Conservation (phyloP, 23 red algal species). For the Chondrus crispus region DNA sequence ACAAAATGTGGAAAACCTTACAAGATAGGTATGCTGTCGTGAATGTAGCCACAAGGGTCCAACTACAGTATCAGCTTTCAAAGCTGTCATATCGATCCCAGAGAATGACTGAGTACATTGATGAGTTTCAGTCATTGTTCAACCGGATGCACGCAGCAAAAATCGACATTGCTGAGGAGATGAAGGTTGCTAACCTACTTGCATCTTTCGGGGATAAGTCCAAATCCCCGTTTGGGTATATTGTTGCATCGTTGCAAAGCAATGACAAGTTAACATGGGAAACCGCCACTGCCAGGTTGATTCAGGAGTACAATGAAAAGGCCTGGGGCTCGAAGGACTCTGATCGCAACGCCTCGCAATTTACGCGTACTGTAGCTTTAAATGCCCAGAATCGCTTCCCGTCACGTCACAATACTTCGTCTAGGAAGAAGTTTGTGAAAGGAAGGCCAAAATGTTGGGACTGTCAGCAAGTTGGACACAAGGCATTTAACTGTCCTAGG, state of each 20-base stretch:
- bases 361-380: too few species aligned
- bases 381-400: too few species aligned
- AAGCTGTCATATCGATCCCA: neutral
- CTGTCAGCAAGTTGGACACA: neutral
- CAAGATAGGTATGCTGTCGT: neutral
- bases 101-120: neutral
- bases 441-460: neutral
- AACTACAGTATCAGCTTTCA: neutral
- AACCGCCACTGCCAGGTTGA: neutral
- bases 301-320: neutral
- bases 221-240: neutral
- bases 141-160: neutral
- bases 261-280: too few species aligned
- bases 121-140: neutral
- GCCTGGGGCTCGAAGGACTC: neutral
- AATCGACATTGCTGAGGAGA: neutral
- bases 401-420: too few species aligned
- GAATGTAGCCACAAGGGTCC: slow-evolving; percentile 2
- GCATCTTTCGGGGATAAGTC: neutral
- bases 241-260: neutral
- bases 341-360: too few species aligned
- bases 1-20: neutral
- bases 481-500: neutral
- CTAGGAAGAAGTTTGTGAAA: too few species aligned
- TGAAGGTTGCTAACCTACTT: neutral